Percentiles rank a stretch among this genome's conserved stretches.
Evolutionary conservation across 2,329 filamentous ascomycete genomes (phyloP).

Genomic region (Pseudocercospora fuligena): DNA sequence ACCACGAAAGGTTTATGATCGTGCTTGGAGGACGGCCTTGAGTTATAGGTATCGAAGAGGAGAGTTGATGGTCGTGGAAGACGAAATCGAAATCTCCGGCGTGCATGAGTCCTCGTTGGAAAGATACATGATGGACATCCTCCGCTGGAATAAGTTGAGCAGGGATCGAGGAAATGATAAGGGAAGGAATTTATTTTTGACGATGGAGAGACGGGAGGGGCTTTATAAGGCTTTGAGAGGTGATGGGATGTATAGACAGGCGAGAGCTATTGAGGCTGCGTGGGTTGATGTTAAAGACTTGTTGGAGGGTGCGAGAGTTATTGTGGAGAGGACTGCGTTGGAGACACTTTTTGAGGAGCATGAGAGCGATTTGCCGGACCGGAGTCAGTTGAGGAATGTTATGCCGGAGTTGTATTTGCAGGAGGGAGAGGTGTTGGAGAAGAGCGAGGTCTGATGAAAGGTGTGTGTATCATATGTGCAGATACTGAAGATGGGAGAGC

Average conservation of each 20-base stretch:
- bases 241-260: slow-evolving; percentile 65
- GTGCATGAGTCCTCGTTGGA: slow-evolving; percentile 50
- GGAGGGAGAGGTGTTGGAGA: not conserved
- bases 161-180: slow-evolving; percentile 66
- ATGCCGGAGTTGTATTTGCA: slow-evolving; percentile 22
- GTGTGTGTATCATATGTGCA: not conserved
- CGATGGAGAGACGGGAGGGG: slow-evolving; percentile 62
- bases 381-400: slow-evolving; percentile 11
- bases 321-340: slow-evolving; percentile 84
- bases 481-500: not conserved
- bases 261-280: slow-evolving; percentile 69
- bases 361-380: slow-evolving; percentile 60
- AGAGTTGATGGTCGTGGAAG: slow-evolving; percentile 83
- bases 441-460: not conserved
- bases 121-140: slow-evolving; percentile 68
- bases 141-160: slow-evolving; percentile 73
- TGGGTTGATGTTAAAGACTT: slow-evolving; percentile 97
- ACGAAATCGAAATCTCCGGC: slow-evolving; percentile 66
- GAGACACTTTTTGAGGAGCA: slow-evolving; percentile 74
- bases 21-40: slow-evolving; percentile 92
- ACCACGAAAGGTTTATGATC: slow-evolving; percentile 88
- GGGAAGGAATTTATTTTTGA: slow-evolving; percentile 65
- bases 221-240: slow-evolving; percentile 60
- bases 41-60: slow-evolving; percentile 88
- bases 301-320: slow-evolving; percentile 79